These are phyloP conservation scores for Monilinia laxa DNA, from an alignment of 2,329 filamentous ascomycete species.

Conservation along the genomic window DNA sequence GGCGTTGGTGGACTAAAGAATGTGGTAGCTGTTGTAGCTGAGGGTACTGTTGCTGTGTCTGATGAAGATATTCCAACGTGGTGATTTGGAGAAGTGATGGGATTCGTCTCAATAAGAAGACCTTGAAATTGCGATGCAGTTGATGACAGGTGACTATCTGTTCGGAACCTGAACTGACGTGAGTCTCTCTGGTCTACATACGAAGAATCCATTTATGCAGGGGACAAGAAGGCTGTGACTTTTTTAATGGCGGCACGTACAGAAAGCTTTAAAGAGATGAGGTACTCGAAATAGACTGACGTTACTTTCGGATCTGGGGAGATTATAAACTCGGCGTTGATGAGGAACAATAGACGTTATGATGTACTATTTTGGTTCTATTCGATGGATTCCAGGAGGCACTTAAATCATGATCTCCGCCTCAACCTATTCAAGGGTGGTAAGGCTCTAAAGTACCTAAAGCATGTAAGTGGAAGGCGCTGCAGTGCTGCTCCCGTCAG, in stretches of 20 bases:
- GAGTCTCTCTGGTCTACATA: conserved; percentile 41
- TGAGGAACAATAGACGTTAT: conserved; percentile 30
- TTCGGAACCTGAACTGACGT: conserved; percentile 40
- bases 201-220: conserved; percentile 37
- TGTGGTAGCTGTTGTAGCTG: conserved; percentile 22
- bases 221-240: conserved; percentile 36
- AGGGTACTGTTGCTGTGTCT: conserved; percentile 31
- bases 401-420: conserved; percentile 35
- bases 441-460: conserved; percentile 36
- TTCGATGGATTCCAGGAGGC: conserved; percentile 35
- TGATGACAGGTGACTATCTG: conserved; percentile 38
- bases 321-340: conserved; percentile 23
- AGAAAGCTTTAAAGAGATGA: conserved; percentile 28
- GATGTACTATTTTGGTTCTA: conserved; percentile 37
- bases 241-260: conserved; percentile 33
- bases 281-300: conserved; percentile 25
- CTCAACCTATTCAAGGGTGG: conserved; percentile 32
- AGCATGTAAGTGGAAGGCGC: conserved; percentile 23
- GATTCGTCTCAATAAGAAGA: conserved; percentile 34
- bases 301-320: conserved; percentile 24
- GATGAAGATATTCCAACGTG: conserved; percentile 30
- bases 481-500: conserved; percentile 22
- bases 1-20: conserved; percentile 20
- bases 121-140: conserved; percentile 38
- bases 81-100: conserved; percentile 28